Base-by-base conservation (phyloP, 352 stramenopile species). In the Phytophthora kernoviae region DNA sequence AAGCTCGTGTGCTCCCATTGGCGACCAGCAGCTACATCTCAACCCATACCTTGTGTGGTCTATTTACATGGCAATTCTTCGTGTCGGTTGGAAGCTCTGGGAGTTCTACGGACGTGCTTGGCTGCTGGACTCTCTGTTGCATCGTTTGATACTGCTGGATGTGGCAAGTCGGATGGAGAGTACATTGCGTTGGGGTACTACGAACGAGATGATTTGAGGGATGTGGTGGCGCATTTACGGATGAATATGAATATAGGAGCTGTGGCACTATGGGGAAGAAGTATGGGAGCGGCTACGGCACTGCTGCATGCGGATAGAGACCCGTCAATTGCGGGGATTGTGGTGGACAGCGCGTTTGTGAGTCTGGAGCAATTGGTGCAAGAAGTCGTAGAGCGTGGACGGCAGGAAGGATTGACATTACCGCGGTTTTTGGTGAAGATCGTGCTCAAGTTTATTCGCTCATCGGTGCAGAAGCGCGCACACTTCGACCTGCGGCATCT, bases 11-110 rank as follows among this genome's bases (percentile, higher is more conserved):
- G 96, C 70, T 98, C 92, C 27, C 91, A 98, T 62, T 99, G 97
- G 97, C 77, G 89, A 56, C 93, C 91, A 0, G 62, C 65, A 18
- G 62, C 62, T n/a, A 40, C 71, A 47, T 47, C 64, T 2, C 65
- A 81, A 34, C 68, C 91, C 26, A 67, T 94, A 41, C 88, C 91
- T 12, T 98, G 96, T 64, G 81, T 99, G 4, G 98, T 99, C 54
- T 99, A 99, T 56, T 81, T 99, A 54, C 97, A 99, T 63, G 97
- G 97, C 49, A 99, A 99, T 70, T 98, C 93, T 9, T 98, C 90
- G 11, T 97, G 92, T 58, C 80, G 97, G 1, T 78, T 98, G 0
- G 96, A 99, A 68, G 92, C 96, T n/a, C 58, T 99, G 10, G 93
- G 95, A 4, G 96, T 88, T 47, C 91, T 88, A 39, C 69, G 73